Base-by-base conservation (phyloP, 495 filamentous ascomycete genomes). In the Neohortaea acidophila region DNA sequence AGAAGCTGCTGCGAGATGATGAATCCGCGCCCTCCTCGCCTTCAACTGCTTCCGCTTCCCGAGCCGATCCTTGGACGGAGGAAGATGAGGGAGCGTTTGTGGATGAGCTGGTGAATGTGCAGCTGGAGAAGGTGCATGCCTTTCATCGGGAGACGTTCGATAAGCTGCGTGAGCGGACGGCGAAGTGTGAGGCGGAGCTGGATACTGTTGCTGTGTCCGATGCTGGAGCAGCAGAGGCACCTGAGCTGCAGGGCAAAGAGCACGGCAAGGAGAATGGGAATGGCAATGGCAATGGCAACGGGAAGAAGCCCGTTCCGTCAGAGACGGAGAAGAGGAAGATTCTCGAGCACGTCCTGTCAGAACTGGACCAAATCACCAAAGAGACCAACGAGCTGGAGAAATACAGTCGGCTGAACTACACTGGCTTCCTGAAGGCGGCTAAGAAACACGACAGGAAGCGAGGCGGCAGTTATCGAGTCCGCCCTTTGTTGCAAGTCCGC, bases 381-480 rank as follows among this genome's bases (percentile, higher is more conserved):
- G 86, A 97, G 58, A 79, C 86, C 49, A 91, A 79, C 55, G 81
- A 93, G 59, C 64, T 97, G 41, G 83, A 92, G 57, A 93, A 85
- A 55, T 97, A 86, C 60, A 89, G 82, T 54, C 82, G 79, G 18
- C 77, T 94, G 59, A 97, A 97, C 58, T 97, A 92, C 59, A 93
- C 91, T 8, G 91, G 85, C 21, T 94, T 96, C 56, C 68, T 94
- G 48, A 97, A 97, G 64, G 91, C 92, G 19, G 84, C 80, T 18
- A 97, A 97, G 71, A 97, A 97, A 58, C 89, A 97, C 60, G 89
- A 97, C 54, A 77, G 89, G 33, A 87, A 82, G 57, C 75, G 84
- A 33, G 85, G 79, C 35, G 47, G 63, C 56, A 28, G 61, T 8
- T 94, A 94, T 60, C 83, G 78, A 51, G 82, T 97, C 37, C 74